Conservation (phyloP, 2,329 filamentous ascomycete species). For the Botrytis aclada region DNA sequence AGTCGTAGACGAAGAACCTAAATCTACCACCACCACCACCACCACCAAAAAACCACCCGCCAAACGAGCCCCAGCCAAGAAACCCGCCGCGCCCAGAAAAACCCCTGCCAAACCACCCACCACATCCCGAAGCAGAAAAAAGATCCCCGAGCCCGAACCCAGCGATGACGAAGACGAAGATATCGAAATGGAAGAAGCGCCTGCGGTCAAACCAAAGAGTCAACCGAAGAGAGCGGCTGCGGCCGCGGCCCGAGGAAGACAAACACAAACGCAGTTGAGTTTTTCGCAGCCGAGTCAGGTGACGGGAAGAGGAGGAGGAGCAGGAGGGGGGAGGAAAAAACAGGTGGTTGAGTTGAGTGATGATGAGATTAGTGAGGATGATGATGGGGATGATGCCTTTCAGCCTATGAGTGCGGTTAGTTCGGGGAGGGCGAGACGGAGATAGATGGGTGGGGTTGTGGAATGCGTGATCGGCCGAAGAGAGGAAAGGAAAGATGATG, state of each 20-base stretch:
- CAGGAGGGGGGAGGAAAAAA: not conserved
- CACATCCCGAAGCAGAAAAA: slow-evolving; percentile 44
- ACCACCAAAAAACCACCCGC: slow-evolving; percentile 34
- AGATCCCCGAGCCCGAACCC: slow-evolving; percentile 34
- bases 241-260: slow-evolving; percentile 36
- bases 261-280: slow-evolving; percentile 52
- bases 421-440: not conserved
- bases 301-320: not conserved
- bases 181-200: slow-evolving; percentile 50
- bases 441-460: not conserved
- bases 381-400: slow-evolving; percentile 52
- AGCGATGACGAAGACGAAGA: slow-evolving; percentile 48
- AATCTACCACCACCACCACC: not conserved
- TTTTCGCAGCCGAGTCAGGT: slow-evolving; percentile 42
- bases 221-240: slow-evolving; percentile 34
- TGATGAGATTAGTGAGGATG: slow-evolving; percentile 57
- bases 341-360: slow-evolving; percentile 58
- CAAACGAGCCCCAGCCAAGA: slow-evolving; percentile 39
- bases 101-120: slow-evolving; percentile 38
- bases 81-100: slow-evolving; percentile 40
- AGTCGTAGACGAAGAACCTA: not conserved
- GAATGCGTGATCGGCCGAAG: too few relatives aligned
- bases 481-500: too few relatives aligned
- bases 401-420: slow-evolving; percentile 40
- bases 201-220: slow-evolving; percentile 39